Evolutionary conservation across 2,329 filamentous ascomycete species (phyloP).

Genomic region (Coniochaeta ligniaria): DNA sequence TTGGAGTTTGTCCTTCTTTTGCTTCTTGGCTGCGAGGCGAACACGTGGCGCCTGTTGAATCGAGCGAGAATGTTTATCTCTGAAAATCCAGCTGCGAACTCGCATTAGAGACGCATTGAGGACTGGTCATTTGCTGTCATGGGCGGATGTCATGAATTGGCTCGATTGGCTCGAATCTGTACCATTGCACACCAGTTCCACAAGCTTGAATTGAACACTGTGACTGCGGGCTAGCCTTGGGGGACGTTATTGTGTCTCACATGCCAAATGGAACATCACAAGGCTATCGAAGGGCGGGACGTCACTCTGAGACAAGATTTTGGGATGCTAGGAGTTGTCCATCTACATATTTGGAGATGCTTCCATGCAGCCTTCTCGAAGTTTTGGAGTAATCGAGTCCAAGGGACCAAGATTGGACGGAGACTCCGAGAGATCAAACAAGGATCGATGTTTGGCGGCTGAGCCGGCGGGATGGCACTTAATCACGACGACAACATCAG

Average conservation of each 20-base stretch:
- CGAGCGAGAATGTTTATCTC: too few species aligned
- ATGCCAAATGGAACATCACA: neutral
- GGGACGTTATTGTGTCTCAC: neutral
- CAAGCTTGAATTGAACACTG: neutral
- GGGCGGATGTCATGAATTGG: neutral
- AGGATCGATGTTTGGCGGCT: neutral
- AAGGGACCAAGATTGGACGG: neutral
- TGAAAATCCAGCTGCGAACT: neutral
- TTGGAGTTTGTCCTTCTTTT: neutral
- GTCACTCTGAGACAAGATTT: neutral
- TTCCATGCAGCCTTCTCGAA: constrained; percentile 1
- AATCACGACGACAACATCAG: neutral
- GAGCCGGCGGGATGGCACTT: neutral
- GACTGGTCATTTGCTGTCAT: neutral
- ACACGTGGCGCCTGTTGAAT: neutral
- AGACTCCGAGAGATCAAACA: neutral
- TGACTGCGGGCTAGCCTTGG: too few species aligned
- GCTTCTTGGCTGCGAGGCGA: neutral
- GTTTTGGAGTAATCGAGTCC: neutral
- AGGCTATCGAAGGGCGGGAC: neutral
- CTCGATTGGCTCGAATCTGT: neutral
- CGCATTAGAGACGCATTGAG: neutral
- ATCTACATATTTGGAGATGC: neutral
- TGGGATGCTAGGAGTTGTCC: neutral
- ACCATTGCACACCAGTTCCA: neutral